A percentile compares a stretch with the other conserved stretches of the same genome.
These are phyloP conservation scores for Atractiella rhizophila DNA, from an alignment of 768 basidiomycete species.

Conservation along the genomic window DNA sequence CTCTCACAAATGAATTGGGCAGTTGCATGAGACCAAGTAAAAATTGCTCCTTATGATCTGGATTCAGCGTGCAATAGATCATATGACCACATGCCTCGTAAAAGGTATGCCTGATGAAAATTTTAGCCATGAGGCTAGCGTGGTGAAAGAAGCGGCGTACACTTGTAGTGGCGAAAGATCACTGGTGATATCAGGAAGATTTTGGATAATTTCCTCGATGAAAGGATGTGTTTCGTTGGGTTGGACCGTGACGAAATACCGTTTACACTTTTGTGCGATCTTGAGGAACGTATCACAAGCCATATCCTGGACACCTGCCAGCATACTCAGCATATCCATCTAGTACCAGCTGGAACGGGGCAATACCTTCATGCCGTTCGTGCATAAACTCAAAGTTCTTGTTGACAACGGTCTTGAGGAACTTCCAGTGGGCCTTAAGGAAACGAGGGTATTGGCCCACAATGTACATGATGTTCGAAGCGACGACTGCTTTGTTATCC, in stretches of 20 bases:
- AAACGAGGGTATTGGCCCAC: conserved; percentile 98
- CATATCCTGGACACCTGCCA: conserved; percentile 90
- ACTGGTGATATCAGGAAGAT: conserved; percentile 75
- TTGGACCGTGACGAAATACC: conserved; percentile 97
- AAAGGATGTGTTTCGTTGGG: conserved; percentile 91
- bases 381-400: conserved; percentile 99
- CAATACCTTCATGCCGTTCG: conserved; percentile 78
- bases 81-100: conserved; percentile 98
- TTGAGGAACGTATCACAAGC: conserved; percentile 99
- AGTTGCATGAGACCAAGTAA: conserved; percentile 89
- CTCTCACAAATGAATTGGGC: conserved; percentile 81
- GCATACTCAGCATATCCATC: background rate
- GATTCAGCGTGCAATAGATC: conserved; percentile 97
- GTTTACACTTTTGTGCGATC: conserved; percentile 72
- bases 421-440: conserved; percentile 99
- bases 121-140: background rate
- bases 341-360: background rate
- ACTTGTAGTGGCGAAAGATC: conserved; percentile 77
- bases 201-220: conserved; percentile 82
- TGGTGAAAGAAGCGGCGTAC: conserved; percentile 5
- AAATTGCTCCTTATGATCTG: conserved; percentile 79
- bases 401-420: conserved; percentile 98
- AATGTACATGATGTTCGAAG: conserved; percentile 44
- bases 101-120: conserved; percentile 67
- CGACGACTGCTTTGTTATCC: conserved; percentile 95